Evolutionary conservation across 2,329 filamentous ascomycete genomes (phyloP), one percentile per base, ranked within the genome.

Genomic region (Colletotrichum sp.): DNA sequence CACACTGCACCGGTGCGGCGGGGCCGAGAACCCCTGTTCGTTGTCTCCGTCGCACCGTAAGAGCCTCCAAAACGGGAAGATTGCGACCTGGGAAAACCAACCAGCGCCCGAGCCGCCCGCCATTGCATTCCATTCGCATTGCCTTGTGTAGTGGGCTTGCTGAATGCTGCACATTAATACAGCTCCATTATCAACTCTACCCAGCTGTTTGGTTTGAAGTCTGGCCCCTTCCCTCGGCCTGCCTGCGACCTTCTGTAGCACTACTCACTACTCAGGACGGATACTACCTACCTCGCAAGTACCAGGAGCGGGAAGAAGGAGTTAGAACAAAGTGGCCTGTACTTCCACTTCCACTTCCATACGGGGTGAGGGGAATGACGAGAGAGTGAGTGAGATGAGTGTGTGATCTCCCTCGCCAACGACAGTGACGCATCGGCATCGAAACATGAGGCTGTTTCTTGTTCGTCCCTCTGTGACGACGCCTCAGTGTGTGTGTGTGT

Each of bases 401-500:
- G 63, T 66, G n/a, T 66, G 38, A 66, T 66, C 63, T 66, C 16
- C 63, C 63, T 66, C 21, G 24, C 28, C 63, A 38, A 38, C 63
- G 34, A 38, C 64, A 36, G 34, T 43, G 61, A 62, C 58, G 55
- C 71, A 64, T 52, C 55, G 67, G 76, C 78, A 76, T 83, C 81
- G 81, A 84, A 84, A 84, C 83, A 81, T 79, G 79, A 80, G 70
- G 69, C 78, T 81, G 80, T 83, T 83, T 83, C 79, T 79, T 34
- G 70, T 63, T 75, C 69, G 73, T 75, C 68, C 67, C 52, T 73
- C 74, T 74, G 63, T 65, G 70, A 68, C 36, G 48, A 69, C 70
- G 56, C 73, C 70, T 75, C 62, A 69, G 18, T n/a, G 38, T 43
- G 36, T 2, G 3, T n/a, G 38, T 48, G 36, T 38, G 43, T 21